Evolutionary conservation across 495 filamentous ascomycete species (phyloP).

Genomic region (Aspergillus taichungensis): DNA sequence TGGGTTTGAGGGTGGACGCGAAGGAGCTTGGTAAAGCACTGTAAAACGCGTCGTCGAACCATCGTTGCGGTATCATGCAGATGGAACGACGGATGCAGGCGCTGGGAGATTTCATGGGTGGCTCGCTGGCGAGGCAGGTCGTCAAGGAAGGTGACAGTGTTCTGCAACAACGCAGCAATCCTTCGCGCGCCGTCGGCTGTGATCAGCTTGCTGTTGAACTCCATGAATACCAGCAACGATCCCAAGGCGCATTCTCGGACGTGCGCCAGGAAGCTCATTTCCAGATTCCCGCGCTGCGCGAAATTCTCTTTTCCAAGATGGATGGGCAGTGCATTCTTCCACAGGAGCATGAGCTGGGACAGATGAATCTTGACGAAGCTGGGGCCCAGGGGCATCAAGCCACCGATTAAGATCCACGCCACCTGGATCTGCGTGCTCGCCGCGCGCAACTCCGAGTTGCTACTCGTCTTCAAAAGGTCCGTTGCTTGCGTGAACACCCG

Average conservation of each 20-base stretch:
- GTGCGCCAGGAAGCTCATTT: constrained; percentile 88
- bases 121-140: constrained; percentile 75
- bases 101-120: constrained; percentile 77
- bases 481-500: constrained; percentile 86
- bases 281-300: constrained; percentile 67
- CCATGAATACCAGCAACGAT: constrained; percentile 82
- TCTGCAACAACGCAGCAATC: constrained; percentile 90
- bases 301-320: constrained; percentile 87
- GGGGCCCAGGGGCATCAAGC: constrained; percentile 90
- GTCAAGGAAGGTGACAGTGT: constrained; percentile 80
- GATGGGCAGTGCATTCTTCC: constrained; percentile 95
- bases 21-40: constrained; percentile 88
- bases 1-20: constrained; percentile 73
- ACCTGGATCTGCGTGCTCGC: constrained; percentile 95
- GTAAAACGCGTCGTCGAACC: constrained; percentile 85
- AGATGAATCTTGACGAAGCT: constrained; percentile 99
- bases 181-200: constrained; percentile 93
- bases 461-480: constrained; percentile 84
- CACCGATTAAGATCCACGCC: constrained; percentile 94
- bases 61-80: constrained; percentile 87
- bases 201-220: constrained; percentile 86
- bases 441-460: constrained; percentile 81
- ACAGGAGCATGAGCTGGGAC: constrained; percentile 87
- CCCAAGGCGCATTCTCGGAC: constrained; percentile 93
- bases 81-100: constrained; percentile 79